A percentile compares a stretch with the other conserved stretches of the same genome.
These are phyloP conservation scores for Naegleria gruberi DNA, from an alignment of 208 protist species.

Conservation along the genomic window DNA sequence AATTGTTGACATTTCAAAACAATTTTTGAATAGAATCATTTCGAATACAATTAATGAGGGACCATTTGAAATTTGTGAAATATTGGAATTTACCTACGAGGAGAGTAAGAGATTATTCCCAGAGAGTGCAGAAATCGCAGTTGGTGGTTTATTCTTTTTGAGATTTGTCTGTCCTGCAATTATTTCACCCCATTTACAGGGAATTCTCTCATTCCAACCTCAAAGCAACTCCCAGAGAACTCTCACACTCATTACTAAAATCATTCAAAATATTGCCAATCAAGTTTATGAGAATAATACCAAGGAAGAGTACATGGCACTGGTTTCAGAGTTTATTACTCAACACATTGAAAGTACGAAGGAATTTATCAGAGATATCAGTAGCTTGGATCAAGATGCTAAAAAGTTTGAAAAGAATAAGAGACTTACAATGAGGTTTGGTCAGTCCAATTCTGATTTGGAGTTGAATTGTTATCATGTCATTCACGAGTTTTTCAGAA, in stretches of 20 bases:
- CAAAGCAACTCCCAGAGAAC: not conserved
- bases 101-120: not conserved
- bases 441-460: not conserved
- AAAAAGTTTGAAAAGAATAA: not conserved
- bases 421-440: not conserved
- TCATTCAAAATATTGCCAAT: slow-evolving; percentile 1
- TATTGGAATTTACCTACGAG: not conserved
- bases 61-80: not conserved
- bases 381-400: not conserved
- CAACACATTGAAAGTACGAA: not conserved
- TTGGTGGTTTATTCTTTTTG: not conserved
- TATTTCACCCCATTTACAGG: not conserved
- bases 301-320: not conserved
- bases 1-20: not conserved
- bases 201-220: not conserved
- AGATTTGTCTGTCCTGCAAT: slow-evolving; percentile 6
- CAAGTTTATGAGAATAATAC: not conserved
- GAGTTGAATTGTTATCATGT: not conserved
- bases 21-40: not conserved
- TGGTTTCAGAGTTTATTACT: not conserved
- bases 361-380: not conserved
- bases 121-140: not conserved
- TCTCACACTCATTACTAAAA: not conserved
- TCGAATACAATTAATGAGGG: not conserved
- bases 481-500: not conserved